A percentile compares a stretch with the other conserved stretches of the same genome.
Conservation (phyloP, 371 early-diverging fungal genomes). For the Rhizomucor pusillus region DNA sequence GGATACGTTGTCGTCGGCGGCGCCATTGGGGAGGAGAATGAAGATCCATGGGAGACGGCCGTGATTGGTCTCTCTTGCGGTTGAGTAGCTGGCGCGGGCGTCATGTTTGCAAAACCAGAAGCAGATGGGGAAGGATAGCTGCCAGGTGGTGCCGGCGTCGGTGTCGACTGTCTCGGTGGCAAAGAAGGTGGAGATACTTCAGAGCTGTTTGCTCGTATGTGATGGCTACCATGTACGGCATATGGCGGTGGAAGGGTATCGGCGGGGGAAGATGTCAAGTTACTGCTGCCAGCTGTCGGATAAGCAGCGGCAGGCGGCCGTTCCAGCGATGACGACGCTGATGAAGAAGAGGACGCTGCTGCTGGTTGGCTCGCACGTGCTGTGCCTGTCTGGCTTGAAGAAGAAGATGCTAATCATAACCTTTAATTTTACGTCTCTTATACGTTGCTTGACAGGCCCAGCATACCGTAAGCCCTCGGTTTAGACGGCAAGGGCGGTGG, state of each 20-base stretch:
- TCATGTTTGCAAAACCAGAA: neutral
- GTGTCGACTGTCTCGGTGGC: neutral
- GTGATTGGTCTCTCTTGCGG: neutral
- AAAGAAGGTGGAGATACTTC: neutral
- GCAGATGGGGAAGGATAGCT: neutral
- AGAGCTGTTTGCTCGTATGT: too few relatives aligned
- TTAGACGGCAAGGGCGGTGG: slow-evolving; percentile 16
- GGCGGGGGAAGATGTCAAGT: too few relatives aligned
- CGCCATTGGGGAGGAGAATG: neutral
- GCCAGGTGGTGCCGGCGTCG: slow-evolving; percentile 1
- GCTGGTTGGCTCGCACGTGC: too few relatives aligned
- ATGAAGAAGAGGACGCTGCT: slow-evolving; percentile 1
- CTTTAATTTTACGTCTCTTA: too few relatives aligned
- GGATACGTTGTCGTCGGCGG: neutral
- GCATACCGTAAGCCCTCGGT: slow-evolving; percentile 18
- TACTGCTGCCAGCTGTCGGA: too few relatives aligned
- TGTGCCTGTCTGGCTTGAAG: too few relatives aligned
- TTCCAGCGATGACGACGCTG: too few relatives aligned
- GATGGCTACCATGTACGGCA: too few relatives aligned
- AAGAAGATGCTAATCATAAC: too few relatives aligned
- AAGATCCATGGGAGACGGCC: neutral
- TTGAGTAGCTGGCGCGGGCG: neutral
- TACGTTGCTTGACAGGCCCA: too few relatives aligned
- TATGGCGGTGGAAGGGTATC: too few relatives aligned
- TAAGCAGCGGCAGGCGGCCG: too few relatives aligned